Conservation (phyloP, 441 rosid genomes). For the Populus hybrid region DNA sequence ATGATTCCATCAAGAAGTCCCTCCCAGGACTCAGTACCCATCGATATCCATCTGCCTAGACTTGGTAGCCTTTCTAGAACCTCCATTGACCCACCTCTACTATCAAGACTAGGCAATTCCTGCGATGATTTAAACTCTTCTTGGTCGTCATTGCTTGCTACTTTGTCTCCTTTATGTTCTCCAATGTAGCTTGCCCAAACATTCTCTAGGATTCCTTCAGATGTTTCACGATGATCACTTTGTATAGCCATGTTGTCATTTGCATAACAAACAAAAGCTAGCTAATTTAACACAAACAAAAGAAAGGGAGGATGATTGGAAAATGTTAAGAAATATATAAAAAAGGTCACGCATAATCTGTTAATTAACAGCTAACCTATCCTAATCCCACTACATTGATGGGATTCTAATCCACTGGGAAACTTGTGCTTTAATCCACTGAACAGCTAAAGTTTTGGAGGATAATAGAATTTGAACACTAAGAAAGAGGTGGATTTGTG, state of each 20-base stretch:
- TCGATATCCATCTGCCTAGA: conserved; percentile 57
- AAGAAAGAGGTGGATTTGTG: conserved; percentile 26
- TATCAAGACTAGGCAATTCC: conserved; percentile 43
- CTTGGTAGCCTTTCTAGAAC: conserved; percentile 41
- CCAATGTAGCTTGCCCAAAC: conserved; percentile 74
- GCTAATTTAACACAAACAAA: not conserved
- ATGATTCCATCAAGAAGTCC: conserved; percentile 34
- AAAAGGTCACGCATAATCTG: conserved; percentile 7
- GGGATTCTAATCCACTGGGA: conserved; percentile 35
- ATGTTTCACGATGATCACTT: conserved; percentile 22
- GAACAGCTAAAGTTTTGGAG: conserved; percentile 44
- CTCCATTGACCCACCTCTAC: conserved; percentile 26
- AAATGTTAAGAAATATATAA: conserved; percentile 15
- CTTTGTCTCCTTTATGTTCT: conserved; percentile 18
- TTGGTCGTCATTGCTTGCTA: not conserved
- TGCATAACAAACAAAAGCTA: conserved; percentile 13
- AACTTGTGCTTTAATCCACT: conserved; percentile 46
- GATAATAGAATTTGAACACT: conserved; percentile 26
- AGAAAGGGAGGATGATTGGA: conserved; percentile 8
- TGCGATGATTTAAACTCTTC: conserved; percentile 41
- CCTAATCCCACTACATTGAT: conserved; percentile 29
- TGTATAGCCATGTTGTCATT: conserved; percentile 26
- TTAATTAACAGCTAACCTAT: conserved; percentile 26
- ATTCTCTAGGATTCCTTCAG: conserved; percentile 47
- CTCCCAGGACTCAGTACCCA: conserved; percentile 70